Evolutionary conservation across 495 filamentous ascomycete species (phyloP), one percentile per base, ranked within the genome.

Genomic region (Hypoxylon cercidicola): DNA sequence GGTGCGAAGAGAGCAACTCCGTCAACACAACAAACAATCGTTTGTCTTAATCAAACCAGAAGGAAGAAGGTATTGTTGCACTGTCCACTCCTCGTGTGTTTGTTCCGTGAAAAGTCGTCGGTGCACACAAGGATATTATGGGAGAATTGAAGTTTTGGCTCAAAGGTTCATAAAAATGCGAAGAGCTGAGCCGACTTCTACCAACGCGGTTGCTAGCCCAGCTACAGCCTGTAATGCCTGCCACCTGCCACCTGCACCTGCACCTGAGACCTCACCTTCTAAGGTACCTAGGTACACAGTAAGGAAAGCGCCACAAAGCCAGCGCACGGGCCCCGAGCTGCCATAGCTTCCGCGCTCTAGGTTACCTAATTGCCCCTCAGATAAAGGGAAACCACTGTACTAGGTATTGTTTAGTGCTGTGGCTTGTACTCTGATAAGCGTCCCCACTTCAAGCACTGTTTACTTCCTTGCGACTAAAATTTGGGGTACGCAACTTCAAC

Each of bases 401-500:
- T 15, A 16, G 5, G 30, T 32, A 32, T 32, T 32, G 30, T 32
- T 32, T 32, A 32, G 30, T 32, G 8, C 23, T 32, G 48, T 60
- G 55, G 44, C 55, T 55, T 54, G 62, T 64, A 47, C 50, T 43
- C 1, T 32, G 10, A 46, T 50, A 51, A 51, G 51, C 13, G 37
- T 34, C 65, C 60, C 65, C 65, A 68, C 65, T 52, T 64, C 34
- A 41, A 19, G n/a, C 60, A 68, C 65, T 68, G 65, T 68, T 68
- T 68, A 68, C 65, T 60, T 64, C 50, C 51, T 46, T 68, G 65
- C 65, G 51, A 68, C 55, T 48, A 64, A 68, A 56, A 52, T 68
- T 68, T 64, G 32, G 60, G 65, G 44, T 64, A 60, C 60, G 65
- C 60, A 68, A 64, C 65, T 60, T 64, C 49, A 41, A 63, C 65